Base-by-base conservation (phyloP, 768 basidiomycete genomes). In the Russula sp. region DNA sequence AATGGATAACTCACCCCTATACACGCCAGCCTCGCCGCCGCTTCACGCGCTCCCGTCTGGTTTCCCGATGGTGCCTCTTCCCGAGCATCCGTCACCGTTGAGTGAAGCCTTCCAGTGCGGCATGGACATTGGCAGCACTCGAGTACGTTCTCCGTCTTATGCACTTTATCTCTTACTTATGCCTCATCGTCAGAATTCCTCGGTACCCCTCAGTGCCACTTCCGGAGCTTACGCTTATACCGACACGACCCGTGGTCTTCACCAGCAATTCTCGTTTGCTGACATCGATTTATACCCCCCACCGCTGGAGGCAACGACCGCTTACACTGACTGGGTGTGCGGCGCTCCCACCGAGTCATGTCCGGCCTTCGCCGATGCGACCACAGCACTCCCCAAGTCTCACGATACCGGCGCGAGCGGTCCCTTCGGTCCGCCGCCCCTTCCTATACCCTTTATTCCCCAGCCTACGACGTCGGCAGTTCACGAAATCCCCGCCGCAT, bases 361-460 rank as follows among this genome's bases (percentile, higher is more conserved):
- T 40, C 22, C 54, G 48, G 18, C 47, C 11, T 3, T 42, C 6
- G 45, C 39, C 20, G 42, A 60, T 34, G 35, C 42, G 50, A 52
- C 11, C 5, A 20, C 55, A 13, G n/a, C 51, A 11, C 61, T 32
- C 10, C 51, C 52, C 37, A 57, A 39, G 55, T 57, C 61, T 5
- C 55, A 42, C 18, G 55, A 57, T 53, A 57, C 55, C 53, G 62
- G 39, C 31, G 48, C 22, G 34, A 44, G 40, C 57, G 62, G 57
- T 31, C n/a, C 37, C 34, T 48, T 63, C 18, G 62, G 57, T 53
- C 56, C 56, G 57, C 11, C 56, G 22, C 53, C 48, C 48, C 48
- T 59, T 13, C 53, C 57, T 47, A 64, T 66, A 66, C 65, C 65
- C 62, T 59, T 59, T 39, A 7, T 48, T 39, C 47, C 40, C 35